Evolutionary conservation across 805 yeast genomes (phyloP).

Genomic region (Wickerhamiella brachini): DNA sequence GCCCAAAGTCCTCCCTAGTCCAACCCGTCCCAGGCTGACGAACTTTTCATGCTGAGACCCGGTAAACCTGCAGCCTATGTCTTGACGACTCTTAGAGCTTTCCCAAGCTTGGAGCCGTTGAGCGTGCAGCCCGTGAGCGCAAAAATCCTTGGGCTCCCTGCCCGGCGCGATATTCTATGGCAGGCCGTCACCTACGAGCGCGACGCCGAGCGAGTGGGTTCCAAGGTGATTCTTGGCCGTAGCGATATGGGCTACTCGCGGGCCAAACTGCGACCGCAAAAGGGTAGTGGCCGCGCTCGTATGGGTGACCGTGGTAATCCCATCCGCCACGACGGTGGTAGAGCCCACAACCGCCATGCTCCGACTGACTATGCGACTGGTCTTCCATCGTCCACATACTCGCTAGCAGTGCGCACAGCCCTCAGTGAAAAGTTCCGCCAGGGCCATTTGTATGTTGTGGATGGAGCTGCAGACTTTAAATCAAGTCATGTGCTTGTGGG

Average conservation of each 20-base stretch:
- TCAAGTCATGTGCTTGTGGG: constrained; percentile 31
- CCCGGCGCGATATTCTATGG: constrained; percentile 89
- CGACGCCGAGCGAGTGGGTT: constrained; percentile 77
- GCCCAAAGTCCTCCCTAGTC: too few relatives aligned
- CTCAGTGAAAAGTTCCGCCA: constrained; percentile 64
- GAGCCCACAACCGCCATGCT: constrained; percentile 80
- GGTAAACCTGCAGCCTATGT: constrained; percentile 49
- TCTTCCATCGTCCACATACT: constrained; percentile 60
- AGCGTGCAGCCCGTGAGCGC: constrained; percentile 64
- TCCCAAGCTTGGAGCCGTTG: constrained; percentile 85
- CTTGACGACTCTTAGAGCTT: constrained; percentile 60
- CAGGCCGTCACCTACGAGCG: constrained; percentile 86
- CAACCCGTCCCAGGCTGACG: neutral
- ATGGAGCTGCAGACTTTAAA: constrained; percentile 31
- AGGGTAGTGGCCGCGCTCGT: constrained; percentile 92
- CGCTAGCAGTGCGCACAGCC: constrained; percentile 67
- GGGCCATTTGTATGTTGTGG: constrained; percentile 61
- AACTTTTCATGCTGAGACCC: constrained; percentile 11
- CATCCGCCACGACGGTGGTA: constrained; percentile 74
- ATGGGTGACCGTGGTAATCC: constrained; percentile 95
- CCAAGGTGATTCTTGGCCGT: constrained; percentile 77
- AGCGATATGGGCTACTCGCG: constrained; percentile 76
- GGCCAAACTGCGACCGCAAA: constrained; percentile 72
- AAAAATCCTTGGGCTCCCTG: constrained; percentile 52
- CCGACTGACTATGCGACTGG: constrained; percentile 79